phyloP scores from a whole-genome alignment of 2,329 filamentous ascomycete genomes.

The Aspergillus chevalieri region DNA sequence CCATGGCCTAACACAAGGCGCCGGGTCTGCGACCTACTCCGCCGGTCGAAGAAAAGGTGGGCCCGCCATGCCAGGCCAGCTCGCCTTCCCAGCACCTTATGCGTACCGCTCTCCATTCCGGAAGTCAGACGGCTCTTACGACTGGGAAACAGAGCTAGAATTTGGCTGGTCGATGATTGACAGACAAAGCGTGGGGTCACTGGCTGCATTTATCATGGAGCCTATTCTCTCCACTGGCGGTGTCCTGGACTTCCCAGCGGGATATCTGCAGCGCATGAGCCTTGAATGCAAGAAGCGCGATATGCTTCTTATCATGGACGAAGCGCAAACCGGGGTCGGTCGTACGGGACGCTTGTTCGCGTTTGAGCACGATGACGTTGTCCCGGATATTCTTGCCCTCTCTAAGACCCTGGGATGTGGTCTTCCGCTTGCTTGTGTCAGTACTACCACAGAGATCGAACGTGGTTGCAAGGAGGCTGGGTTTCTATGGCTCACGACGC shows the following conservation, averaged over 20 bases:
- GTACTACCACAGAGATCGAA: constrained; percentile 51
- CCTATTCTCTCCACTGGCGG: constrained; percentile 55
- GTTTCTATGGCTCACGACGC: constrained; percentile 56
- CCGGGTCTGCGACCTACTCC: constrained; percentile 43
- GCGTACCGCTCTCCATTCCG: constrained; percentile 58
- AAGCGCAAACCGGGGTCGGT: constrained; percentile 55
- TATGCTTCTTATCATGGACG: constrained; percentile 56
- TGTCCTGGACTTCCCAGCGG: constrained; percentile 53
- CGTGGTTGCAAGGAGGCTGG: constrained; percentile 42
- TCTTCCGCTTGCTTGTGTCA: constrained; percentile 53
- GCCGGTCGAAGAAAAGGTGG: constrained; percentile 16
- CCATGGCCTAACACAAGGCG: constrained; percentile 55
- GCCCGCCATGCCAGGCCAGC: constrained; percentile 48
- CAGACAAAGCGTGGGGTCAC: constrained; percentile 52
- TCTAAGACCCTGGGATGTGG: constrained; percentile 59
- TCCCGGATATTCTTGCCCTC: constrained; percentile 56
- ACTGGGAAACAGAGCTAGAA: constrained; percentile 60
- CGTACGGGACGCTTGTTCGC: constrained; percentile 55
- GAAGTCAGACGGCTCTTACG: constrained; percentile 53
- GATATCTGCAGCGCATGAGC: constrained; percentile 54
- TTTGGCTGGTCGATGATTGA: constrained; percentile 59
- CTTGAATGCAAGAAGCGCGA: constrained; percentile 48
- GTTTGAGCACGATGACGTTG: constrained; percentile 46
- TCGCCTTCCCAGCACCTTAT: constrained; percentile 55
- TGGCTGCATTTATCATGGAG: constrained; percentile 59